These are phyloP conservation scores for Phyllosticta paracitricarpa DNA, from an alignment of 2,329 filamentous ascomycete species.

Conservation along the genomic window DNA sequence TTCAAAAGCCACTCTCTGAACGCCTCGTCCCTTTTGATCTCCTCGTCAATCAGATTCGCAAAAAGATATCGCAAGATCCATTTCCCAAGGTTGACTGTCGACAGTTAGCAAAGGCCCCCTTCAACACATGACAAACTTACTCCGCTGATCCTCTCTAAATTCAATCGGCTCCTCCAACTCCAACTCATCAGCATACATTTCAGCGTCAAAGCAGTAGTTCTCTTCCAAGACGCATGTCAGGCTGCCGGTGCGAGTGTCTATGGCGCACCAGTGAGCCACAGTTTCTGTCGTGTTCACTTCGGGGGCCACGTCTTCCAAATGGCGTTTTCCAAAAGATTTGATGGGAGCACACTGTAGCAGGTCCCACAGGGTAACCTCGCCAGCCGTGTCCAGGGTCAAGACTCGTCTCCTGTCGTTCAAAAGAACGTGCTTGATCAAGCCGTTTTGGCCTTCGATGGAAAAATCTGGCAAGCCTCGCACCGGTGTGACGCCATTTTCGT, in stretches of 20 bases:
- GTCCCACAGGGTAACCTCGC: conserved; percentile 93
- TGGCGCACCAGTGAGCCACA: conserved; percentile 91
- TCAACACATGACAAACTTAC: conserved; percentile 39
- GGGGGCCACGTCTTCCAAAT: conserved; percentile 83
- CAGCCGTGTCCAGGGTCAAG: conserved; percentile 85
- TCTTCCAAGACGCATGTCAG: conserved; percentile 86
- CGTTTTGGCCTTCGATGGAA: conserved; percentile 83
- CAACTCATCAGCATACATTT: conserved; percentile 91
- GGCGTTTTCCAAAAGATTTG: conserved; percentile 84
- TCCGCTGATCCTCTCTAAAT: conserved; percentile 88
- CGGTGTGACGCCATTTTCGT: conserved; percentile 34
- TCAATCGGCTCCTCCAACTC: conserved; percentile 62
- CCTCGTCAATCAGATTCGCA: conserved; percentile 77
- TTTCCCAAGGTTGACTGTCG: conserved; percentile 84
- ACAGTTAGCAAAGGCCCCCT: conserved; percentile 13
- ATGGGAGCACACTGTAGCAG: conserved; percentile 80
- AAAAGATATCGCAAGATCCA: conserved; percentile 94
- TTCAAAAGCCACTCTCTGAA: conserved; percentile 62
- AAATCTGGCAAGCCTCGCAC: conserved; percentile 37
- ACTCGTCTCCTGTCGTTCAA: conserved; percentile 85
- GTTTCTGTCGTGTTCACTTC: conserved; percentile 80
- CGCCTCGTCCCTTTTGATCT: conserved; percentile 69
- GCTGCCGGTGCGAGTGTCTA: conserved; percentile 86
- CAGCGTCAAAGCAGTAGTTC: conserved; percentile 94
- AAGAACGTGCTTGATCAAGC: conserved; percentile 83